phyloP scores from a whole-genome alignment of 2,329 filamentous ascomycete species.

The Arachnomyces sp. region DNA sequence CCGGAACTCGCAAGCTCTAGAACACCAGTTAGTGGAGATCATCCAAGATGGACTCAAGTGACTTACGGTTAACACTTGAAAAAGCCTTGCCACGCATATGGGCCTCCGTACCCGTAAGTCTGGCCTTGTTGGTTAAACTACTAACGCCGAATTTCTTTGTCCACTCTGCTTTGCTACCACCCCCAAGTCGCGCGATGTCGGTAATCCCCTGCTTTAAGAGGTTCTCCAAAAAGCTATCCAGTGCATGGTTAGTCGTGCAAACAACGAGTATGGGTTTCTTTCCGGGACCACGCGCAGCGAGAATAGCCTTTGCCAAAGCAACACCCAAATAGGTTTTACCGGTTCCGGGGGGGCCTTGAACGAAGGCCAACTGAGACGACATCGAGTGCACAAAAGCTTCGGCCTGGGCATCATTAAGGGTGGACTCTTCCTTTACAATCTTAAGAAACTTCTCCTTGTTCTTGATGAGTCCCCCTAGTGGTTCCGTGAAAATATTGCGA shows the following conservation, averaged over 20 bases:
- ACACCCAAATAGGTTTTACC: conserved; percentile 19
- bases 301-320: conserved; percentile 16
- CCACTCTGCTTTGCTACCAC: conserved; percentile 20
- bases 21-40: background rate
- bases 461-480: background rate
- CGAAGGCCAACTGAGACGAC: conserved; percentile 15
- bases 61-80: conserved; percentile 3
- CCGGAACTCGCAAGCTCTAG: conserved; percentile 3
- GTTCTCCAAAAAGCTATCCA: conserved; percentile 22
- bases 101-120: conserved; percentile 5
- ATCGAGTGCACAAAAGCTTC: conserved; percentile 15
- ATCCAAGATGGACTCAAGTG: background rate
- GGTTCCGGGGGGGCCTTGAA: conserved; percentile 23
- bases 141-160: conserved; percentile 13
- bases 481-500: background rate
- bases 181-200: conserved; percentile 21
- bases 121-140: conserved; percentile 7
- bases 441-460: conserved; percentile 7
- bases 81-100: conserved; percentile 1
- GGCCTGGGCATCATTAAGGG: conserved; percentile 17
- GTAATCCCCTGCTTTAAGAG: conserved; percentile 18
- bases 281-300: conserved; percentile 13
- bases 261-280: conserved; percentile 23
- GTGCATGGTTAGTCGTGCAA: conserved; percentile 26
- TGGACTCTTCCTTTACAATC: conserved; percentile 10